These are phyloP conservation scores for Lathyrus sativus DNA, from an alignment of 306 rosid genomes.

Conservation along the genomic window DNA sequence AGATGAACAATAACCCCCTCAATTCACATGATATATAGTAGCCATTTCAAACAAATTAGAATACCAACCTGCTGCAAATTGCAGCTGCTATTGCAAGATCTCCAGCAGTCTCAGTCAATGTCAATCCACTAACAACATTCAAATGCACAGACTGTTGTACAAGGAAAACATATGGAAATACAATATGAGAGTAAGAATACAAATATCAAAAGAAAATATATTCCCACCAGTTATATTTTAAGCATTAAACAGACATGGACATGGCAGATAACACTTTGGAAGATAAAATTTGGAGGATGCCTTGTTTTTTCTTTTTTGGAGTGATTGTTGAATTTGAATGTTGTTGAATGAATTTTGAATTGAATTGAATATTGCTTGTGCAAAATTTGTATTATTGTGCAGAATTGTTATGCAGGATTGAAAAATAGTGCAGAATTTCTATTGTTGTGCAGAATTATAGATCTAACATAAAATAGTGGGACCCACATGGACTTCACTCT, in stretches of 20 bases:
- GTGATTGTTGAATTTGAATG: too few species aligned
- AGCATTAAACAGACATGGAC: constrained; percentile 18
- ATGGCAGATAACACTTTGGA: constrained; percentile 7
- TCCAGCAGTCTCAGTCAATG: constrained; percentile 80
- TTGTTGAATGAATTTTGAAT: too few species aligned
- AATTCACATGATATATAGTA: constrained; percentile 12
- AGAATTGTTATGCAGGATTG: too few species aligned
- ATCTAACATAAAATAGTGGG: too few species aligned
- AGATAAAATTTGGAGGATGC: not conserved
- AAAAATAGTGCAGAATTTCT: too few species aligned
- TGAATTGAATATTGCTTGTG: too few species aligned
- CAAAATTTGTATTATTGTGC: too few species aligned
- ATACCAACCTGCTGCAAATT: constrained; percentile 90
- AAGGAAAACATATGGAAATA: constrained; percentile 32
- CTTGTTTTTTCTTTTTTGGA: too few species aligned
- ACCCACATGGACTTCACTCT: too few species aligned
- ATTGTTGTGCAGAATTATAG: too few species aligned
- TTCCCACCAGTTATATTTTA: constrained; percentile 23
- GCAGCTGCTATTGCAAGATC: constrained; percentile 97
- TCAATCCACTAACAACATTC: constrained; percentile 80
- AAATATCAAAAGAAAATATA: constrained; percentile 26
- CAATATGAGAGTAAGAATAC: constrained; percentile 1
- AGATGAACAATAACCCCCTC: constrained; percentile 12
- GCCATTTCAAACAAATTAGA: constrained; percentile 34
- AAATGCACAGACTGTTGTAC: constrained; percentile 61